phyloP scores from a whole-genome alignment of 192 early-diverging fungal genomes.

The Coemansia sp. region DNA sequence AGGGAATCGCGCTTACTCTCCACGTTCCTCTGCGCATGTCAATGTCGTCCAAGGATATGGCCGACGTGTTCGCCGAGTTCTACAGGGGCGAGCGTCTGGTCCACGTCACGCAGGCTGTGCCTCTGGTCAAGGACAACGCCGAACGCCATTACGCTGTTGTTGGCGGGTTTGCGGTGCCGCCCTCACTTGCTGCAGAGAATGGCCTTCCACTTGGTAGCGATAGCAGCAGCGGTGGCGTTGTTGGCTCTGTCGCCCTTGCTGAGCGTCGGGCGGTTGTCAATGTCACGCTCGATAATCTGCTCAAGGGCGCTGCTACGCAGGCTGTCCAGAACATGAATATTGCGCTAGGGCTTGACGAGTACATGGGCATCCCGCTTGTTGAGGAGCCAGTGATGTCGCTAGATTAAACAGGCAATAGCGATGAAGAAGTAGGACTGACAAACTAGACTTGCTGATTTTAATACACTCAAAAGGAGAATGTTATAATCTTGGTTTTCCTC shows the following conservation, averaged over 20 bases:
- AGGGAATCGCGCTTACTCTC: conserved; percentile 90
- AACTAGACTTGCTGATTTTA: too few relatives aligned
- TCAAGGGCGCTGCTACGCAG: conserved; percentile 99
- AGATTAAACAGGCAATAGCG: background rate
- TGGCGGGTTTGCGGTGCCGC: conserved; percentile 90
- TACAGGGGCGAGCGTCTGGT: conserved; percentile 84
- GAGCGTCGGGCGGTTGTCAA: conserved; percentile 84
- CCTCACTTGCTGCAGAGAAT: conserved; percentile 9
- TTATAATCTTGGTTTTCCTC: too few relatives aligned
- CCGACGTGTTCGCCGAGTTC: conserved; percentile 66
- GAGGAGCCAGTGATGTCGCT: conserved; percentile 33
- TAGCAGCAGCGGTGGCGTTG: conserved; percentile 1
- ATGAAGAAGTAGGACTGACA: background rate
- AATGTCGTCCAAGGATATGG: conserved; percentile 71
- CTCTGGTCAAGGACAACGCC: conserved; percentile 87
- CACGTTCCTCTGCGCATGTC: conserved; percentile 80
- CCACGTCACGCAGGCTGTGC: conserved; percentile 71
- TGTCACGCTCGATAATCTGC: conserved; percentile 93
- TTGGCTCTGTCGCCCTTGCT: conserved; percentile 29
- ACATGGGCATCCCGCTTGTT: conserved; percentile 76
- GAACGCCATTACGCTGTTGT: conserved; percentile 86
- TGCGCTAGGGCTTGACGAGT: conserved; percentile 86
- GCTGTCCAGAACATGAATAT: conserved; percentile 97
- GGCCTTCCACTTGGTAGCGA: too few relatives aligned
- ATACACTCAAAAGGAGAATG: too few relatives aligned